These are phyloP conservation scores for Scheffersomyces coipomensis DNA, from an alignment of 805 yeast genomes.

Conservation along the genomic window DNA sequence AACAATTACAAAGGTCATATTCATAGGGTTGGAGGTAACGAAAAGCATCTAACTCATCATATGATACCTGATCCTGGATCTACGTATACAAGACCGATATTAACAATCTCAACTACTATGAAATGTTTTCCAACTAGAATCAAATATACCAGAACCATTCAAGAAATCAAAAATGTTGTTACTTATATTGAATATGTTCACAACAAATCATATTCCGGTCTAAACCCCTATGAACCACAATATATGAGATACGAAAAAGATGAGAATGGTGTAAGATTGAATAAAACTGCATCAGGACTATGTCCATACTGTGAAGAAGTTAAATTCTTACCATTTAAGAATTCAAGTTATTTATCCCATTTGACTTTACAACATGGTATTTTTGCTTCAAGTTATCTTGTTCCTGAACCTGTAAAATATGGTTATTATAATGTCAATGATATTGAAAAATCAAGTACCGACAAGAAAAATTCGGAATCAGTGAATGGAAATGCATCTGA, in stretches of 20 bases:
- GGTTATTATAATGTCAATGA: conserved; percentile 20
- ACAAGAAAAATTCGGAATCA: too few species aligned
- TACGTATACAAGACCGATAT: too few species aligned
- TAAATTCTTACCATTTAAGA: conserved; percentile 27
- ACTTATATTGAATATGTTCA: conserved; percentile 21
- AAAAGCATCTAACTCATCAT: neutral
- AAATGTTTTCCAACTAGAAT: conserved; percentile 7
- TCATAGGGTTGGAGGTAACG: neutral
- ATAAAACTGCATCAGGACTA: conserved; percentile 27
- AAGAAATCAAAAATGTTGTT: conserved; percentile 11
- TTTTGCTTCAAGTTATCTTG: conserved; percentile 25
- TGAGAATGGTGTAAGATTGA: conserved; percentile 14
- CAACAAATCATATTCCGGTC: conserved; percentile 15
- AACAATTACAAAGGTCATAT: conserved; percentile 6
- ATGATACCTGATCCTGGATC: too few species aligned
- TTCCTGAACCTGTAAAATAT: conserved; percentile 26
- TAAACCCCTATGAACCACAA: conserved; percentile 31
- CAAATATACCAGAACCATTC: conserved; percentile 12
- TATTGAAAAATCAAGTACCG: too few species aligned
- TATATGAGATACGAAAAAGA: conserved; percentile 26
- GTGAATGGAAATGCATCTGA: too few species aligned
- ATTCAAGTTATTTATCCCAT: conserved; percentile 29
- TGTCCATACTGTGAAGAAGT: conserved; percentile 28
- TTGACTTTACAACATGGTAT: conserved; percentile 31
- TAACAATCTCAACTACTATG: too few species aligned